Percentiles rank a stretch among this genome's conserved stretches.
Conservation (phyloP, 306 rosid genomes). For the Heteromeles arbutifolia region DNA sequence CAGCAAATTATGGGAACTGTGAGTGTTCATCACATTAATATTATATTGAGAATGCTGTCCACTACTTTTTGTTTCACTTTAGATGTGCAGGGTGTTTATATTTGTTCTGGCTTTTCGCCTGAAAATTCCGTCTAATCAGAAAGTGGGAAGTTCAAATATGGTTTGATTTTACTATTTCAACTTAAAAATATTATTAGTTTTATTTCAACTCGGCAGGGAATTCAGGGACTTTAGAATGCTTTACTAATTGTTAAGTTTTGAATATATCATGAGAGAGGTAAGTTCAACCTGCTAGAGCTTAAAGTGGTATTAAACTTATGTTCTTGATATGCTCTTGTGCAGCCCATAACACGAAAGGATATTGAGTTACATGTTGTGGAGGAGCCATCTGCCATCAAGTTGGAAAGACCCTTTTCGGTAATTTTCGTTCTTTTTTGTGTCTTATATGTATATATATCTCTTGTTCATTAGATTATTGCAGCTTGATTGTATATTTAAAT, state of each 20-base stretch:
- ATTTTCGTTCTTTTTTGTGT: slow-evolving; percentile 12
- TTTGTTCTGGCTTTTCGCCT: not conserved
- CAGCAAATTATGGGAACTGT: slow-evolving; percentile 97
- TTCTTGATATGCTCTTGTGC: slow-evolving; percentile 32
- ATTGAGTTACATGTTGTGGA: slow-evolving; percentile 72
- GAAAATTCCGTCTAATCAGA: not conserved
- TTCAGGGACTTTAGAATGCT: not conserved
- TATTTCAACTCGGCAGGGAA: not conserved
- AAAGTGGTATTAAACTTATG: slow-evolving; percentile 15
- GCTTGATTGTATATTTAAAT: slow-evolving; percentile 5
- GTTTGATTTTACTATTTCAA: not conserved
- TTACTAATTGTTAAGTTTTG: not conserved
- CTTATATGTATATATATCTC: not conserved
- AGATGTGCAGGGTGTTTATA: not conserved
- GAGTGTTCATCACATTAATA: slow-evolving; percentile 27
- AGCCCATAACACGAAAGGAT: slow-evolving; percentile 81
- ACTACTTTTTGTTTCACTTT: not conserved
- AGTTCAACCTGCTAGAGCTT: not conserved
- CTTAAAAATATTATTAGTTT: not conserved
- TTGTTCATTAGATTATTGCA: slow-evolving; percentile 8
- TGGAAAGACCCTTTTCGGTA: slow-evolving; percentile 85
- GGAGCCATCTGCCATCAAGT: slow-evolving; percentile 61
- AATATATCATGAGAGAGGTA: not conserved
- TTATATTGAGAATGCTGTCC: not conserved
- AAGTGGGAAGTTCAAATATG: not conserved